Conservation (phyloP, 345 rosid species). For the Ceriops tagal region DNA sequence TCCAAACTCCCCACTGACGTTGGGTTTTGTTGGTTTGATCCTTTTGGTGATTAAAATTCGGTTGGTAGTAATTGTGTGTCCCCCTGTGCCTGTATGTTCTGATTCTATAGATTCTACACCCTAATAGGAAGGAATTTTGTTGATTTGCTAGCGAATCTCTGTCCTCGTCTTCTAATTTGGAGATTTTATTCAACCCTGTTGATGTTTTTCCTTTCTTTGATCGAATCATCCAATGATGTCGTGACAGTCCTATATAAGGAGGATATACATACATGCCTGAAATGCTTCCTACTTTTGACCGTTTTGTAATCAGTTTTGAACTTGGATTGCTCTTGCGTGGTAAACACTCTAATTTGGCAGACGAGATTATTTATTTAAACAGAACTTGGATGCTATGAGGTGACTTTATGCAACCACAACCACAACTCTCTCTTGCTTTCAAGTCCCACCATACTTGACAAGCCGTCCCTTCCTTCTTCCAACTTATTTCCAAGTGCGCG, state of each 20-base stretch:
- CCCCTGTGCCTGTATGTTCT: constrained; percentile 2
- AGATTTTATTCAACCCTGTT: no score
- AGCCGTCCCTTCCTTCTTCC: background rate
- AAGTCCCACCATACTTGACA: background rate
- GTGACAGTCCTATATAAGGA: no score
- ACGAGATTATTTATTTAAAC: no score
- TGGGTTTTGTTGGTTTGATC: background rate
- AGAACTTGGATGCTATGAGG: background rate
- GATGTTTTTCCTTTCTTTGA: no score
- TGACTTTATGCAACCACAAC: background rate
- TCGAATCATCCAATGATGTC: no score
- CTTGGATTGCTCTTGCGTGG: no score
- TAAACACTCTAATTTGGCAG: no score
- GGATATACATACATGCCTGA: no score
- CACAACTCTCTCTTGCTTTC: background rate
- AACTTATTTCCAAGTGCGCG: background rate
- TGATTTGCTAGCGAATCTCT: background rate
- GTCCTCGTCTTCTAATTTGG: no score
- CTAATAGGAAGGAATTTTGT: background rate
- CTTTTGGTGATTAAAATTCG: background rate
- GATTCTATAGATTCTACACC: background rate
- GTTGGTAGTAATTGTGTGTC: background rate
- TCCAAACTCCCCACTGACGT: background rate
- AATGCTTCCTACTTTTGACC: no score
- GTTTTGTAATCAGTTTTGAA: no score